A percentile compares a stretch with the other conserved stretches of the same genome.
Conservation (phyloP, 768 basidiomycete genomes). For the Boletus bicolor region DNA sequence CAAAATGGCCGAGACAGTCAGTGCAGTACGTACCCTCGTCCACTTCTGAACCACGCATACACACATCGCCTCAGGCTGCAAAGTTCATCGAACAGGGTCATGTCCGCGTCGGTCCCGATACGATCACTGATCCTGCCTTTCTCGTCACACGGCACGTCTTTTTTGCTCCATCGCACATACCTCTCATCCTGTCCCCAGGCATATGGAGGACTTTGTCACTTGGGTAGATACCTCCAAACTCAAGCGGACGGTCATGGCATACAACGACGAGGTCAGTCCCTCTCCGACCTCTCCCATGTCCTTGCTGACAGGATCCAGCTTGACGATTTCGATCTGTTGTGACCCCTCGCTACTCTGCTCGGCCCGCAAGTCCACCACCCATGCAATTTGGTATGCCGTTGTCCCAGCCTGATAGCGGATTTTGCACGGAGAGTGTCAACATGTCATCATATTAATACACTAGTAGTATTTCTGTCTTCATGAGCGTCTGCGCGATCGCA, state of each 20-base stretch:
- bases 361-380: background rate
- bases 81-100: conserved; percentile 99
- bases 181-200: conserved; percentile 42
- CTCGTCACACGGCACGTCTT: conserved; percentile 75
- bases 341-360: conserved; percentile 12
- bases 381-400: background rate
- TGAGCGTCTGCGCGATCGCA: background rate
- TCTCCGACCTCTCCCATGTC: background rate
- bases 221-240: conserved; percentile 99
- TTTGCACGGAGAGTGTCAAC: background rate
- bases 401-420: background rate
- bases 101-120: conserved; percentile 93
- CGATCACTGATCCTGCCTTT: conserved; percentile 94
- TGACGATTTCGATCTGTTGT: conserved; percentile 91
- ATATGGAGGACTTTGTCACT: conserved; percentile 99
- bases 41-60: conserved; percentile 4
- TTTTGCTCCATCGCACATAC: background rate
- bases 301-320: conserved; percentile 48
- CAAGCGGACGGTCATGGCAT: conserved; percentile 91
- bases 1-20: conserved; percentile 96
- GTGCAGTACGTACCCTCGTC: conserved; percentile 60
- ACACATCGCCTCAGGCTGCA: conserved; percentile 62
- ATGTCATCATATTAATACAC: background rate
- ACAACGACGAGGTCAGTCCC: conserved; percentile 85
- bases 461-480: background rate